Conservation (phyloP, 2,329 filamentous ascomycete species). For the Cryoendolithus antarcticus region DNA sequence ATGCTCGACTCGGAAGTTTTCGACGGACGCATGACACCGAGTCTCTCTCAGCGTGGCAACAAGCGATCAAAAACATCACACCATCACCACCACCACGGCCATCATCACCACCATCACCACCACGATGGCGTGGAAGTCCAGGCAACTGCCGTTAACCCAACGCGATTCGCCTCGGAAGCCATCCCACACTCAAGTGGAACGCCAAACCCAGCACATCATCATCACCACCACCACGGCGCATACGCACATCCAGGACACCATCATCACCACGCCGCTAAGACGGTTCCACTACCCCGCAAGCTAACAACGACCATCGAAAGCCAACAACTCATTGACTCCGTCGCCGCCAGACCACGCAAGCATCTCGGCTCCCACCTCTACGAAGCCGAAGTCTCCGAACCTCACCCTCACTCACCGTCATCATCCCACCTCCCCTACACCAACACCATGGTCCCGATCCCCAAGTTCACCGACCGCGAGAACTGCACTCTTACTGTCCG, state of each 20-base stretch:
- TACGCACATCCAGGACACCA: slow-evolving; percentile 21
- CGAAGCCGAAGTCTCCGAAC: slow-evolving; percentile 48
- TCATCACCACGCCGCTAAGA: slow-evolving; percentile 24
- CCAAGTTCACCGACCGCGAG: slow-evolving; percentile 62
- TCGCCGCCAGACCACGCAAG: slow-evolving; percentile 57
- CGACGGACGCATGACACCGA: slow-evolving; percentile 50
- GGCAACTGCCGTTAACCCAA: slow-evolving; percentile 18
- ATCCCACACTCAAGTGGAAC: slow-evolving; percentile 15
- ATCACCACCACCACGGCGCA: slow-evolving; percentile 28
- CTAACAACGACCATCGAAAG: slow-evolving; percentile 56
- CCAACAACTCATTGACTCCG: slow-evolving; percentile 57
- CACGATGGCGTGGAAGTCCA: slow-evolving; percentile 17
- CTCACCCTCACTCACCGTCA: slow-evolving; percentile 9
- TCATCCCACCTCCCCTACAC: slow-evolving; percentile 31
- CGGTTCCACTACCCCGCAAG: slow-evolving; percentile 38
- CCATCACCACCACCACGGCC: slow-evolving; percentile 46
- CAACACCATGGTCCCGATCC: slow-evolving; percentile 57
- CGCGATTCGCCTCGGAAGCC: slow-evolving; percentile 21
- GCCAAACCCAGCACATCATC: slow-evolving; percentile 18
- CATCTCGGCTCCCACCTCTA: slow-evolving; percentile 83
- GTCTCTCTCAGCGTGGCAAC: slow-evolving; percentile 46
- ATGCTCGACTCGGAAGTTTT: slow-evolving; percentile 54
- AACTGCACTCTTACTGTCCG: slow-evolving; percentile 88
- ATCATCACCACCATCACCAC: slow-evolving; percentile 36
- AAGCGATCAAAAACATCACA: slow-evolving; percentile 47